Conservation (phyloP, 139 green algal genomes). For the Coelastrella sp. region DNA sequence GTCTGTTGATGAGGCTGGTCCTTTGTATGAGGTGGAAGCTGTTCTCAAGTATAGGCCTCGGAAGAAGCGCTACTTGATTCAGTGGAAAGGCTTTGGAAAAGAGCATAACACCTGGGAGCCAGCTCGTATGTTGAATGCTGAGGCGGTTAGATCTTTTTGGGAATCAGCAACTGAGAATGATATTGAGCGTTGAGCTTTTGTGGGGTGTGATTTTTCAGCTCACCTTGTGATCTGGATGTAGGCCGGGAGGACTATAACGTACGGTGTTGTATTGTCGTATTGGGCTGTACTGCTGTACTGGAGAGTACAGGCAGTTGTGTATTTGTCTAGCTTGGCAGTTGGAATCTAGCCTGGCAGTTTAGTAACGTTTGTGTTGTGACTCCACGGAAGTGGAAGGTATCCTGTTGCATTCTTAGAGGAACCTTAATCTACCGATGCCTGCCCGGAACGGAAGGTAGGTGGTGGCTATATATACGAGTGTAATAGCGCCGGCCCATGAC, state of each 20-base stretch:
- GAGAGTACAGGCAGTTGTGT: too few relatives aligned
- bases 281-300: too few relatives aligned
- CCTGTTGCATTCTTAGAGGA: too few relatives aligned
- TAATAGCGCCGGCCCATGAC: too few relatives aligned
- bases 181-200: not conserved
- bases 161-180: not conserved
- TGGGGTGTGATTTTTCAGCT: not conserved
- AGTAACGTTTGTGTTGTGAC: too few relatives aligned
- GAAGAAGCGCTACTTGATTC: not conserved
- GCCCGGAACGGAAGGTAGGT: too few relatives aligned
- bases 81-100: not conserved
- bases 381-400: too few relatives aligned
- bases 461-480: too few relatives aligned
- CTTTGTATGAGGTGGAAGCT: conserved; percentile 3
- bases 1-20: conserved; percentile 1
- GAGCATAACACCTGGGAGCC: conserved; percentile 10
- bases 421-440: too few relatives aligned
- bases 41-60: not conserved
- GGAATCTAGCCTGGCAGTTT: too few relatives aligned
- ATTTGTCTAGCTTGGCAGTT: too few relatives aligned
- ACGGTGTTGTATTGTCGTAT: too few relatives aligned
- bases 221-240: not conserved
- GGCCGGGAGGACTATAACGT: not conserved
- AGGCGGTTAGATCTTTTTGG: not conserved
- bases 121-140: not conserved